Evolutionary conservation across 2,329 filamentous ascomycete genomes (phyloP).

Genomic region (Orbilia oligospora): DNA sequence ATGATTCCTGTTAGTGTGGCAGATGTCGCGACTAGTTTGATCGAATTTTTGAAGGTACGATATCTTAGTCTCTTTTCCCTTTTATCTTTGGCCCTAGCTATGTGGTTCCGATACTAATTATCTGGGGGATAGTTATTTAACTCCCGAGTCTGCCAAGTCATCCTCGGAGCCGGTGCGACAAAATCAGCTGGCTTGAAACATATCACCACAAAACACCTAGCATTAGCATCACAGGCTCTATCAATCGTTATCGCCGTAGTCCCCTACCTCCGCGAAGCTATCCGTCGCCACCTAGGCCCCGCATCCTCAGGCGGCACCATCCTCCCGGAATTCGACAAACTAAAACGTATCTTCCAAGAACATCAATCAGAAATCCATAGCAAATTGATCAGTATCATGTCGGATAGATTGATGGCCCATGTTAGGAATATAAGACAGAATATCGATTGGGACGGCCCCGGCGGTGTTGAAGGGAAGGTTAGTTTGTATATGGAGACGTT

Average conservation of each 20-base stretch:
- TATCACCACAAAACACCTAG: slow-evolving; percentile 95
- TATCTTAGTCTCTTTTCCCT: background rate
- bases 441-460: slow-evolving; percentile 78
- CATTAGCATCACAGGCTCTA: slow-evolving; percentile 88
- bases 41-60: slow-evolving; percentile 76
- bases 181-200: slow-evolving; percentile 91
- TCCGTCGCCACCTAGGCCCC: slow-evolving; percentile 78
- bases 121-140: slow-evolving; percentile 81
- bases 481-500: slow-evolving; percentile 88
- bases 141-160: slow-evolving; percentile 94
- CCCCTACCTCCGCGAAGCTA: slow-evolving; percentile 91
- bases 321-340: slow-evolving; percentile 89
- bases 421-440: slow-evolving; percentile 78
- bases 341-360: slow-evolving; percentile 82
- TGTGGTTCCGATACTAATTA: slow-evolving; percentile 12
- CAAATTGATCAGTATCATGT: slow-evolving; percentile 94
- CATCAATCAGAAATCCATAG: slow-evolving; percentile 92
- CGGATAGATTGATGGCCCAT: slow-evolving; percentile 79
- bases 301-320: slow-evolving; percentile 71
- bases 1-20: slow-evolving; percentile 90
- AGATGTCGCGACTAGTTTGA: slow-evolving; percentile 82
- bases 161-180: slow-evolving; percentile 93
- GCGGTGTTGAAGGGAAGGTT: slow-evolving; percentile 67
- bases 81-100: background rate
- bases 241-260: slow-evolving; percentile 89